These are phyloP conservation scores for Xylaria sp. DNA, from an alignment of 2,329 filamentous ascomycete species.

Conservation along the genomic window DNA sequence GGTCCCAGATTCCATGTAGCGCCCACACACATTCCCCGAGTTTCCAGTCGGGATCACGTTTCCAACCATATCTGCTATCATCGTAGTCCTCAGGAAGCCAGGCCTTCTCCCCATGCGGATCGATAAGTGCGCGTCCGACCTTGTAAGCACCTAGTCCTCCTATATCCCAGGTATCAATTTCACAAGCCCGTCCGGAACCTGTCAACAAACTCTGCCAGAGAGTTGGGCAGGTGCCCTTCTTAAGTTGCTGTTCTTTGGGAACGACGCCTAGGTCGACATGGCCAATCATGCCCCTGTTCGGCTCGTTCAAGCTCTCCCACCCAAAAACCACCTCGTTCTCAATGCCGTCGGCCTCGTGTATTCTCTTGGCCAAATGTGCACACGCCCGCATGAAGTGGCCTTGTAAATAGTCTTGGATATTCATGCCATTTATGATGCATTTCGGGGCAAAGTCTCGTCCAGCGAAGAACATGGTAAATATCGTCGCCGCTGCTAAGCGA, in stretches of 20 bases:
- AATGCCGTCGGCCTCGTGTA: conserved; percentile 88
- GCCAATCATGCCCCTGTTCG: conserved; percentile 85
- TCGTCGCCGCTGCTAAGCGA: conserved; percentile 82
- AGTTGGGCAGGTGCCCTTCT: conserved; percentile 91
- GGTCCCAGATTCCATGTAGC: conserved; percentile 95
- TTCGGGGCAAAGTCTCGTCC: conserved; percentile 93
- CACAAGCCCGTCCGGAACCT: conserved; percentile 87
- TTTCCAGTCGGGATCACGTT: conserved; percentile 85
- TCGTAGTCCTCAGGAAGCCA: conserved; percentile 87
- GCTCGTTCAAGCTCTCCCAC: conserved; percentile 97
- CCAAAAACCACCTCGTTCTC: conserved; percentile 88
- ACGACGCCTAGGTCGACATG: conserved; percentile 81
- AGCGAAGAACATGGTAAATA: conserved; percentile 94
- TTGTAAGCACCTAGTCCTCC: conserved; percentile 92
- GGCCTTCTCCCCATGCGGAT: conserved; percentile 82
- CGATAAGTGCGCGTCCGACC: conserved; percentile 79
- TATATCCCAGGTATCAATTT: conserved; percentile 92
- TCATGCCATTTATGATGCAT: conserved; percentile 90
- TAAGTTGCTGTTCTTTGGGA: conserved; percentile 84
- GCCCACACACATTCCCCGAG: conserved; percentile 97
- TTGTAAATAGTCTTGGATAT: conserved; percentile 95
- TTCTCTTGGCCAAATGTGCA: conserved; percentile 79
- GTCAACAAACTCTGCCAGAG: conserved; percentile 93
- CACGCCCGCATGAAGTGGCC: conserved; percentile 83
- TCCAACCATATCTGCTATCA: conserved; percentile 88